Base-by-base conservation (phyloP, 108 stramenopile species). In the Nitzschia sp. region DNA sequence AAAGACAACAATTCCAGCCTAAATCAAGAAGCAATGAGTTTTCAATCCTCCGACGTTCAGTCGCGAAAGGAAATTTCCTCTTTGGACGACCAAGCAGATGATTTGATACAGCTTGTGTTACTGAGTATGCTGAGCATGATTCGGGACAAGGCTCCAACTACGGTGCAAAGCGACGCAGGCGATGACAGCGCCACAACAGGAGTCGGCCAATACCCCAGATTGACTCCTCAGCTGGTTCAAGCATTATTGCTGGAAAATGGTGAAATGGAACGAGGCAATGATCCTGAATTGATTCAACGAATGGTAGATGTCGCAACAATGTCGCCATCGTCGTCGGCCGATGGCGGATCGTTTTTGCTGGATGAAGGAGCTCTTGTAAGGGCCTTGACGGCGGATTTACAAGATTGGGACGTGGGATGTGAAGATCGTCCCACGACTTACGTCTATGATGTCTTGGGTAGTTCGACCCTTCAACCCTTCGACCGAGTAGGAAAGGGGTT, bases 171-270 rank as follows among this genome's bases (percentile, higher is more conserved):
- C n/a, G n/a, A n/a, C n/a, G n/a, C n/a, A n/a, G n/a, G n/a, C n/a
- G n/a, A n/a, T n/a, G n/a, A n/a, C n/a, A n/a, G n/a, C n/a, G n/a
- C n/a, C n/a, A n/a, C n/a, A n/a, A n/a, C n/a, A n/a, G n/a, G n/a
- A 30, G 4, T 1, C n/a, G 13, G 38, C 13, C 6, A 42, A 42
- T 1, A 17, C 72, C 25, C 54, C 62, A 29, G 66, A 62, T 18
- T 86, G 36, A 82, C 75, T 17, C 71, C 55, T 30, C 58, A 69
- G 6, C 49, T 83, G 30, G 2, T 83, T 3, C 36, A 51, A 55
- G 59, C 68, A 31, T 23, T 90, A 3, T 70, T 87, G 4, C 5
- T 32, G n/a, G 61, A 77, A 45, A 84, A 90, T 59, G 89, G 86
- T 1, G 89, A 90, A 45, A 59, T 11, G 31, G 80, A 87, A 19